Percentiles rank a stretch among this genome's conserved stretches.
These are phyloP conservation scores for Mucor saturninus DNA, from an alignment of 371 early-diverging fungal genomes.

Conservation along the genomic window DNA sequence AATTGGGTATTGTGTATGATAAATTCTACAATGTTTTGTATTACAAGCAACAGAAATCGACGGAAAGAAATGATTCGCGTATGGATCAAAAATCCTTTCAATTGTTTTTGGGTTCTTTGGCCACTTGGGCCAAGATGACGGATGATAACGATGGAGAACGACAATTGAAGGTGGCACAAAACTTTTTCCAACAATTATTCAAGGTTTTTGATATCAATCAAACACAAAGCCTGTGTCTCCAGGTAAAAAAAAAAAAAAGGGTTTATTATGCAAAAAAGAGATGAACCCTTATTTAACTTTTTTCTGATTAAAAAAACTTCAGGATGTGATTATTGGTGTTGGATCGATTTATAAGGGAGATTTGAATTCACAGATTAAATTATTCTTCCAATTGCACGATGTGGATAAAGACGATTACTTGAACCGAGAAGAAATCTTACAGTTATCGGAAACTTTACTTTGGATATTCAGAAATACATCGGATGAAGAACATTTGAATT, in stretches of 20 bases:
- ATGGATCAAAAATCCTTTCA: constrained; percentile 73
- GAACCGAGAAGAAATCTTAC: constrained; percentile 83
- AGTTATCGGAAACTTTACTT: constrained; percentile 86
- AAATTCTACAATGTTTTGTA: constrained; percentile 85
- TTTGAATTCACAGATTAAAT: constrained; percentile 76
- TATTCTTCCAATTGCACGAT: constrained; percentile 89
- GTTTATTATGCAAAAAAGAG: neutral
- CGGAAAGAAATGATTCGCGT: constrained; percentile 47
- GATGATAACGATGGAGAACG: constrained; percentile 36
- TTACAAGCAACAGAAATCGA: constrained; percentile 56
- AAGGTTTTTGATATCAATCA: constrained; percentile 57
- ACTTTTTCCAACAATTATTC: constrained; percentile 60
- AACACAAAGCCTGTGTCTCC: constrained; percentile 36
- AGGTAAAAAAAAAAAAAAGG: neutral
- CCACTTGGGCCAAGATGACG: constrained; percentile 57
- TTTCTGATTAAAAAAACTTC: constrained; percentile 4
- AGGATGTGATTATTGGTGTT: constrained; percentile 83
- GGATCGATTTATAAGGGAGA: constrained; percentile 81
- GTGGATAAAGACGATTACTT: constrained; percentile 73
- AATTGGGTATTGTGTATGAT: constrained; percentile 88
- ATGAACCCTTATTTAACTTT: neutral
- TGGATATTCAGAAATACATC: constrained; percentile 72
- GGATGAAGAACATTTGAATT: constrained; percentile 67
- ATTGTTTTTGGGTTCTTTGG: constrained; percentile 59
- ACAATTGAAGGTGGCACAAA: constrained; percentile 48